A percentile compares a stretch with the other conserved stretches of the same genome.
These are phyloP conservation scores for Backusella sp. DNA, from an alignment of 192 early-diverging fungal species.

Conservation along the genomic window DNA sequence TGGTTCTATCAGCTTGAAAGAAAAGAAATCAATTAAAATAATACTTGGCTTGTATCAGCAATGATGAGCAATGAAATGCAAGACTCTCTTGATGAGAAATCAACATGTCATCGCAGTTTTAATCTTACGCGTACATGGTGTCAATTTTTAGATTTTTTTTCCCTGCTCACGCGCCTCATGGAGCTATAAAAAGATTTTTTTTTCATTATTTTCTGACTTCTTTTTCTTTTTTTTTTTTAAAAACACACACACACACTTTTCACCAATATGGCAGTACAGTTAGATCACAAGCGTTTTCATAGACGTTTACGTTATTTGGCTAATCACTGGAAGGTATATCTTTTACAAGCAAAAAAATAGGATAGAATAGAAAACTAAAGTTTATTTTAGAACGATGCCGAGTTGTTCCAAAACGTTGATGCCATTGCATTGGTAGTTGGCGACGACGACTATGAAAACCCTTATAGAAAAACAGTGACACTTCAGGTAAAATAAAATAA, in stretches of 20 bases:
- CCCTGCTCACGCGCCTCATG: not conserved
- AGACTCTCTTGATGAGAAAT: not conserved
- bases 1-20: no score
- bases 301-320: constrained; percentile 39
- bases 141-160: not conserved
- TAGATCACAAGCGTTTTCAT: constrained; percentile 49
- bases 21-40: no score
- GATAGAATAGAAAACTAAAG: not conserved
- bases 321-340: constrained; percentile 41
- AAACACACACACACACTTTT: not conserved
- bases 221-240: not conserved
- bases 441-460: constrained; percentile 63
- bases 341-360: not conserved
- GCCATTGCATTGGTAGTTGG: constrained; percentile 66
- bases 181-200: not conserved
- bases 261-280: not conserved
- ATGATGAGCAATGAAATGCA: not conserved
- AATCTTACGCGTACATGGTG: not conserved
- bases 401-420: constrained; percentile 56
- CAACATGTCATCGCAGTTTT: not conserved
- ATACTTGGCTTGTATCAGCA: no score
- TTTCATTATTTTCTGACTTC: not conserved
- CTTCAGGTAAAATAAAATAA: constrained; percentile 66
- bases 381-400: constrained; percentile 14
- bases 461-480: constrained; percentile 73